Percentiles rank a stretch among this genome's conserved stretches.
Evolutionary conservation across 208 protist genomes (phyloP).

Genomic region (Trypanosomatidae sp.): DNA sequence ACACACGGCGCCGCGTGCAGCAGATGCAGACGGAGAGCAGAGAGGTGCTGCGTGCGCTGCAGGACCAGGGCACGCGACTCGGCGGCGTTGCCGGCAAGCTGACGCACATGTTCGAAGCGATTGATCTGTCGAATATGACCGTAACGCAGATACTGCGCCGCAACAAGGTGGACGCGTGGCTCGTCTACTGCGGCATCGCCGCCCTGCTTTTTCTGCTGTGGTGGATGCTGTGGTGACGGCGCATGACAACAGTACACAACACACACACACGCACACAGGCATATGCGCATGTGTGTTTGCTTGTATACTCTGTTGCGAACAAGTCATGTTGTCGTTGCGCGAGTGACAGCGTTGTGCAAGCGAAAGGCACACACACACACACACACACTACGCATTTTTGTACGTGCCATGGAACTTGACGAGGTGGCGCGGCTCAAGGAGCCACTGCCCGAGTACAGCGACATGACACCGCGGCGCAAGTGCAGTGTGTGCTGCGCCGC

Average conservation of each 20-base stretch:
- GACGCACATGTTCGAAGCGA: constrained; percentile 48
- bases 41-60: constrained; percentile 45
- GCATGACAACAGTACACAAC: neutral
- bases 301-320: too few relatives aligned
- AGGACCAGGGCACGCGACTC: constrained; percentile 42
- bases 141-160: constrained; percentile 66
- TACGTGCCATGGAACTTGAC: constrained; percentile 6
- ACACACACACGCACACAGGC: neutral
- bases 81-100: constrained; percentile 40
- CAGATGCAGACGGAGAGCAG: constrained; percentile 53
- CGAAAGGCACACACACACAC: constrained; percentile 1
- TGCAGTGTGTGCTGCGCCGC: constrained; percentile 65
- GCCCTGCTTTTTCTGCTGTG: constrained; percentile 51
- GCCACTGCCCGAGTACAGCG: constrained; percentile 33
- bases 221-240: constrained; percentile 15
- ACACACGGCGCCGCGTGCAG: constrained; percentile 44
- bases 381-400: neutral
- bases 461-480: constrained; percentile 44
- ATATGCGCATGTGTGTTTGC: neutral
- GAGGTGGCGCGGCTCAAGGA: constrained; percentile 47
- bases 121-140: constrained; percentile 69
- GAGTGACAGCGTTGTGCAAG: neutral
- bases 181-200: constrained; percentile 57
- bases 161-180: constrained; percentile 68
- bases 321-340: too few relatives aligned